A percentile compares a stretch with the other conserved stretches of the same genome.
Conservation (phyloP, 768 basidiomycete genomes). For the Pulveroboletus sp. region DNA sequence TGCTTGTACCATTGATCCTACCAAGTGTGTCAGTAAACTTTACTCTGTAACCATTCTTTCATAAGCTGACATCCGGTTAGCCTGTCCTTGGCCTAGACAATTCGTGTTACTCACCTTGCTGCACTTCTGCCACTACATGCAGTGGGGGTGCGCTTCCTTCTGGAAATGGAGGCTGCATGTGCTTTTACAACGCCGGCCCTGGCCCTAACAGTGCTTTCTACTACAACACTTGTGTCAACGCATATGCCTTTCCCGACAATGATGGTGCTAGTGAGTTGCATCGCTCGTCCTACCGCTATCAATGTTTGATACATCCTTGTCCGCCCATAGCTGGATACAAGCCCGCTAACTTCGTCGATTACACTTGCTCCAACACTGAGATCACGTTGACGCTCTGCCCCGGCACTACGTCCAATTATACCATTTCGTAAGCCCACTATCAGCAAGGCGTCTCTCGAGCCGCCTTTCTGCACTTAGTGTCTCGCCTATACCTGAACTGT, state of each 20-base stretch:
- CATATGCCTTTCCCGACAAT: slow-evolving; percentile 22
- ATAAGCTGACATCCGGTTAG: background rate
- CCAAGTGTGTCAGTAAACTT: slow-evolving; percentile 20
- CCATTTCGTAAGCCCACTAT: no score
- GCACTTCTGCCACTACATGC: slow-evolving; percentile 7
- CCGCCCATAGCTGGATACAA: slow-evolving; percentile 6
- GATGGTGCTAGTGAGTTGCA: slow-evolving; percentile 18
- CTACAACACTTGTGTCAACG: background rate
- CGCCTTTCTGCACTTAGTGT: no score
- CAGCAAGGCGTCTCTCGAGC: no score
- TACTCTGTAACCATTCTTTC: background rate
- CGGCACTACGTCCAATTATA: slow-evolving; percentile 11
- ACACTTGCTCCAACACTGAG: slow-evolving; percentile 16
- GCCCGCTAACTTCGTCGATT: slow-evolving; percentile 21
- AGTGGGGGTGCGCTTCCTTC: background rate
- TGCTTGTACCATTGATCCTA: slow-evolving; percentile 17
- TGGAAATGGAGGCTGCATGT: background rate
- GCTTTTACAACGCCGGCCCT: background rate
- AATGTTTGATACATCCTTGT: background rate
- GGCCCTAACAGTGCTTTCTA: background rate
- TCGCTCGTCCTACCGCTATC: no score
- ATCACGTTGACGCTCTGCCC: slow-evolving; percentile 23
- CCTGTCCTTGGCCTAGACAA: slow-evolving; percentile 18
- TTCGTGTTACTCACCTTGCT: slow-evolving; percentile 19
- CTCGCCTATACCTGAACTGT: no score